Percentiles rank a stretch among this genome's conserved stretches.
phyloP scores from a whole-genome alignment of 345 rosid genomes.

The Arabidopsis suecica region DNA sequence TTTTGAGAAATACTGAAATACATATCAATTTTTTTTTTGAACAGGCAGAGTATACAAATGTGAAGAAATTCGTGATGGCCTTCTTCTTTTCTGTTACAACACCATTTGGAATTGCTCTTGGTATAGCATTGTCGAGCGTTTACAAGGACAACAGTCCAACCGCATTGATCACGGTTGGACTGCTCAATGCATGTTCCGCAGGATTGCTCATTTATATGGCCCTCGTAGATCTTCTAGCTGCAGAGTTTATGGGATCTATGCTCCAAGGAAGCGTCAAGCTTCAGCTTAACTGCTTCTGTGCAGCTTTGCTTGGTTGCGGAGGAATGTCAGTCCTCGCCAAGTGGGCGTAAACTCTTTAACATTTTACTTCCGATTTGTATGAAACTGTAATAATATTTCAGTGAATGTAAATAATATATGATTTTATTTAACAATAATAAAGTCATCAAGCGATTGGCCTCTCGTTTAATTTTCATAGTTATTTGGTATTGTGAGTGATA shows the following conservation, averaged over 20 bases:
- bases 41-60: constrained; percentile 59
- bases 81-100: constrained; percentile 75
- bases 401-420: not conserved
- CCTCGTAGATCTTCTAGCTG: constrained; percentile 65
- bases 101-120: constrained; percentile 63
- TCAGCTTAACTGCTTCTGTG: constrained; percentile 53
- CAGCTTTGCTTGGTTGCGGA: constrained; percentile 68
- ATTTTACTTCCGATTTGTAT: not conserved
- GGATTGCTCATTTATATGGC: constrained; percentile 82
- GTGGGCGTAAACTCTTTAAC: constrained; percentile 55
- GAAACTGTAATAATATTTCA: not conserved
- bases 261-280: constrained; percentile 68
- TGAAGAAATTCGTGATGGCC: constrained; percentile 55
- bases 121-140: constrained; percentile 58
- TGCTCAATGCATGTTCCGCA: constrained; percentile 70
- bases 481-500: not conserved
- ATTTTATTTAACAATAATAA: too few relatives aligned
- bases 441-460: not conserved
- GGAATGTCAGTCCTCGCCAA: constrained; percentile 75
- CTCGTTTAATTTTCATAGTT: not conserved
- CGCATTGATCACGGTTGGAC: constrained; percentile 63
- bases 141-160: constrained; percentile 66
- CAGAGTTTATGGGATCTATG: constrained; percentile 73
- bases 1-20: not conserved
- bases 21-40: not conserved